These are phyloP conservation scores for Carex arenaria DNA, from an alignment of 202 grass and related monocot species.

Conservation along the genomic window DNA sequence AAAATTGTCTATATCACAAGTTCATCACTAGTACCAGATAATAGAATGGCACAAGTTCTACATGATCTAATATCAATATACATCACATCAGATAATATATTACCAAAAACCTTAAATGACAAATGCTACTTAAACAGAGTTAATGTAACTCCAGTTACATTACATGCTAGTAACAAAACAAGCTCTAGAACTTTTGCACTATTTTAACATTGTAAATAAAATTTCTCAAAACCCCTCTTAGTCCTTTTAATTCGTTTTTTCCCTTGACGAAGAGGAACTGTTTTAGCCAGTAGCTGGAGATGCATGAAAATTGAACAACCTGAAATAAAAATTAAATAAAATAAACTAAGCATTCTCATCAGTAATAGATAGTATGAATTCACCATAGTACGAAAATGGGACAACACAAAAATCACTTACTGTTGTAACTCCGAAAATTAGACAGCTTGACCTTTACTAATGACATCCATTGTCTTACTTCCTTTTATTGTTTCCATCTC, in stretches of 20 bases:
- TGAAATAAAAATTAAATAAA: background rate
- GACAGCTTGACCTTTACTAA: slow-evolving; percentile 46
- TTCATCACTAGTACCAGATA: background rate
- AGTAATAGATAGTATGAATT: background rate
- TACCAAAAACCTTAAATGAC: background rate
- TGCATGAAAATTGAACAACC: background rate
- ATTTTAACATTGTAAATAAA: background rate
- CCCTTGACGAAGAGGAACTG: background rate
- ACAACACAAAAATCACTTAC: background rate
- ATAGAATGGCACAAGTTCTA: background rate
- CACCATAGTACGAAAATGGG: background rate
- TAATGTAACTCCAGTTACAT: slow-evolving; percentile 14
- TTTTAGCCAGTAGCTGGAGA: background rate
- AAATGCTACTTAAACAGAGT: slow-evolving; percentile 2
- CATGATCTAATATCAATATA: background rate
- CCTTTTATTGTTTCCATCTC: slow-evolving; percentile 40
- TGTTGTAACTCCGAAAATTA: background rate
- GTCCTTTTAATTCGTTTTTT: background rate
- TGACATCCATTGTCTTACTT: slow-evolving; percentile 37
- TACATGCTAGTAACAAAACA: slow-evolving; percentile 7
- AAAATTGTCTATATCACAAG: background rate
- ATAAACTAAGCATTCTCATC: background rate
- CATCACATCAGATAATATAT: background rate
- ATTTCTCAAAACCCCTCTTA: slow-evolving; percentile 6
- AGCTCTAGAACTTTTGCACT: slow-evolving; percentile 4